Base-by-base conservation (phyloP, 2,329 filamentous ascomycete species). In the Phaeosphaeria sp. region DNA sequence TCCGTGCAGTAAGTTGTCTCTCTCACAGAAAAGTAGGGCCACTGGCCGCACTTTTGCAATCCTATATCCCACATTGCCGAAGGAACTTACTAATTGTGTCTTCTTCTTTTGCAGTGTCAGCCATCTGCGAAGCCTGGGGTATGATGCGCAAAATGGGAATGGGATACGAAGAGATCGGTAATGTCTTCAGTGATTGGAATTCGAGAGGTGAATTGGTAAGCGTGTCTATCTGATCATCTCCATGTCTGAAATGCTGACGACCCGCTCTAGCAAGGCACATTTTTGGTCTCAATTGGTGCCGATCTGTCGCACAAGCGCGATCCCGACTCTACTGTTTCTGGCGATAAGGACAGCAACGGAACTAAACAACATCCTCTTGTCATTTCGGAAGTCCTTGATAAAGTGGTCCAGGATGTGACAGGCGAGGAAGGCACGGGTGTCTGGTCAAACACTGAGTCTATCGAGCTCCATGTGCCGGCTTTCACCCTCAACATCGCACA, bases 321-420 rank as follows among this genome's bases (percentile, higher is more conserved):
- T 61, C 51, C 60, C 11, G 53, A 48, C 8, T 33, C 53, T 15
- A 27, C 53, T 8, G 33, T 17, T 20, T 53, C 56, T n/a, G 51
- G 50, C 3, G 46, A 56, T 4, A 76, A 76, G 3, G 5, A 11
- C 13, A 17, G n/a, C n/a, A 6, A 57, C 13, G 72, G 79, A 25
- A 18, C 42, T 6, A 18, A 59, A 9, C 33, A 69, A n/a, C 61
- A 51, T 17, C 69, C 70, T 11, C 82, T 85, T 36, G 83, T 91
- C 0, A 79, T 91, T 1, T 83, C 84, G 25, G 80, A 85, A 20
- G 83, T 91, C 1, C 82, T 87, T 51, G 89, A 91, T 74, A 90
- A 90, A 69, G 88, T 91, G 0, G 88, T 91, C 0, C 88, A 91
- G 74, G 88, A 91, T 63, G 83, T 86, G 20, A 86, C 88, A 30